Evolutionary conservation across 768 basidiomycete species (phyloP).

Genomic region (Boletus edulis): DNA sequence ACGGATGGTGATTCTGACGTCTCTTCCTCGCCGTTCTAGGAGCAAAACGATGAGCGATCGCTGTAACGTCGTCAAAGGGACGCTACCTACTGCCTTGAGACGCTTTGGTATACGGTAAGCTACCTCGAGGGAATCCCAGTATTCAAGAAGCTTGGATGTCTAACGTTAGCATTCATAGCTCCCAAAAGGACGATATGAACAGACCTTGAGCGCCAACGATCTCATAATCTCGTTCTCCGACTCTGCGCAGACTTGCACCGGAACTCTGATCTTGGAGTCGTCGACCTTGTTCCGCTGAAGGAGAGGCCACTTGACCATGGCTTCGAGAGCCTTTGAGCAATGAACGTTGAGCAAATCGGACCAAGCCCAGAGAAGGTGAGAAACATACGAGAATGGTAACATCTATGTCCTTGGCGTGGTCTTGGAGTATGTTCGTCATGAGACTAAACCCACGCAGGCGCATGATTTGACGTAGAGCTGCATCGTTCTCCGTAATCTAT

Average conservation of each 20-base stretch:
- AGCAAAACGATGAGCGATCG: neutral
- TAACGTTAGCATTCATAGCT: neutral
- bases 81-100: constrained; percentile 37
- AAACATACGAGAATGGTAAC: constrained; percentile 64
- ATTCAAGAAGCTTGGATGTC: constrained; percentile 58
- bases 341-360: neutral
- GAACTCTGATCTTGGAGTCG: constrained; percentile 68
- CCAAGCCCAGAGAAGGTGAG: neutral
- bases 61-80: neutral
- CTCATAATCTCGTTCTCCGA: constrained; percentile 58
- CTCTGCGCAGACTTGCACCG: constrained; percentile 53
- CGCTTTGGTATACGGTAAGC: constrained; percentile 88
- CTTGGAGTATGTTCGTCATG: constrained; percentile 86
- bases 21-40: constrained; percentile 34
- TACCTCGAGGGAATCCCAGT: constrained; percentile 77
- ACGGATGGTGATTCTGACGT: constrained; percentile 12
- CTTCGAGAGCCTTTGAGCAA: constrained; percentile 52
- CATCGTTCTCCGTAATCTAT: constrained; percentile 82
- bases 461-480: constrained; percentile 80
- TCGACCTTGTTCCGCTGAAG: constrained; percentile 89
- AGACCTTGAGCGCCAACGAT: constrained; percentile 60
- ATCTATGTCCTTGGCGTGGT: constrained; percentile 68
- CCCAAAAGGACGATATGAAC: constrained; percentile 5
- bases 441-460: constrained; percentile 90
- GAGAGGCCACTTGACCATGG: constrained; percentile 77